Evolutionary conservation across 1,284 basidiomycete species (phyloP), one percentile per base, ranked within the genome.

Genomic region (Papiliotrema fonsecae): DNA sequence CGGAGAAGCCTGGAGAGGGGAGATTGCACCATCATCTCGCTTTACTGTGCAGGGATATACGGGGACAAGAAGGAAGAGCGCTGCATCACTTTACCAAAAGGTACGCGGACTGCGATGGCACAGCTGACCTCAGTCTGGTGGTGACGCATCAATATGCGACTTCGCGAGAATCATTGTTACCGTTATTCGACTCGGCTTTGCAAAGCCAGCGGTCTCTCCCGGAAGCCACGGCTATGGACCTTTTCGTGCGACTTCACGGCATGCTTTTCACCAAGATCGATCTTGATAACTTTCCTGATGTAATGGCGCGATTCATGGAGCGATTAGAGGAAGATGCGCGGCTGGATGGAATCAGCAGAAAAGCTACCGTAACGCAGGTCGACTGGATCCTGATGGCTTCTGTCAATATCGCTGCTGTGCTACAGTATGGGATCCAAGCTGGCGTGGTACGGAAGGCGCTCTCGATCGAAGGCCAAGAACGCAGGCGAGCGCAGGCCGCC

Each of bases 81-180:
- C 78, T 97, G 10, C 94, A 98, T 69, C 94, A 97, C 71, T 94
- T 93, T 59, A 81, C 85, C n/a, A 97, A 97, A 75, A 94, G 89
- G 89, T 89, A 32, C 45, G 80, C 39, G 5, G 14, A 14, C 2
- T 21, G 22, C 22, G 34, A 18, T 25, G 22, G 21, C 13, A 37
- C 50, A 44, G 44, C 39, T 37, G n/a, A 28, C 48, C 34, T 50
- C 58, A 89, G 89, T 65, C 82, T 97, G 78, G 88, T 87, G n/a
- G 84, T 88, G 6, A 79, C 87, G 0, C 90, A 94, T 62, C 87
- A 91, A 0, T 96, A 90, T 71, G 69, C 79, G 10, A 87, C 84
- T 0, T 87, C 91, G 4, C 85, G 89, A 22, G 93, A 97, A 73
- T 87, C 88, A 0, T 79, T 97, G 11, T 77, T 93, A 1, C 83